Conservation (phyloP, 2,329 filamentous ascomycete genomes). For the Pseudogymnoascus sp. region DNA sequence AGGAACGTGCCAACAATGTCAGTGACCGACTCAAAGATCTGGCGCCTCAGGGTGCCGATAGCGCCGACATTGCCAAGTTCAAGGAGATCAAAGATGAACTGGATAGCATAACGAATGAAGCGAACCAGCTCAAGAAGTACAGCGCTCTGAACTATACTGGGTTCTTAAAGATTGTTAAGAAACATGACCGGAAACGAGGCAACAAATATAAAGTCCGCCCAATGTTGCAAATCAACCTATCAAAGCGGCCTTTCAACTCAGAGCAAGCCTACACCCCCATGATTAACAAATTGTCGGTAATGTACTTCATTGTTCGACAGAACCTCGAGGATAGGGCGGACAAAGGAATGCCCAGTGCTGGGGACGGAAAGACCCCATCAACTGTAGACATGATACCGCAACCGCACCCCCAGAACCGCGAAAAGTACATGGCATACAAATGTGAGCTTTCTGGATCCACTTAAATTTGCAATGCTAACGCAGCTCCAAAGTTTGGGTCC, state of each 20-base stretch:
- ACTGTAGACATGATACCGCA: slow-evolving; percentile 28
- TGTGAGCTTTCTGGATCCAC: slow-evolving; percentile 43
- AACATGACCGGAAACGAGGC: slow-evolving; percentile 91
- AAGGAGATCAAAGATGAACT: slow-evolving; percentile 70
- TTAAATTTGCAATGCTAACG: neutral
- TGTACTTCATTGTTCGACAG: slow-evolving; percentile 92
- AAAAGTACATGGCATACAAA: slow-evolving; percentile 78
- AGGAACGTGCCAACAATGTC: slow-evolving; percentile 43
- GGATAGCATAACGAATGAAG: slow-evolving; percentile 79
- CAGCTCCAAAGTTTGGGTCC: slow-evolving; percentile 67
- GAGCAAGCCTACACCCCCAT: slow-evolving; percentile 82
- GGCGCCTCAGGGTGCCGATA: slow-evolving; percentile 46
- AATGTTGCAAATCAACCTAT: slow-evolving; percentile 80
- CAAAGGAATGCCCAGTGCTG: slow-evolving; percentile 29
- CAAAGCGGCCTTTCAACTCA: slow-evolving; percentile 87
- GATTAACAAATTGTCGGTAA: slow-evolving; percentile 81
- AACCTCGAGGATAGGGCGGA: slow-evolving; percentile 54
- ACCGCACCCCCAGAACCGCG: slow-evolving; percentile 52
- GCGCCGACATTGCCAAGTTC: slow-evolving; percentile 45
- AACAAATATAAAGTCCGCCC: slow-evolving; percentile 80
- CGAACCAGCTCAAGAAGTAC: slow-evolving; percentile 90
- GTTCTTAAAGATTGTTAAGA: slow-evolving; percentile 97
- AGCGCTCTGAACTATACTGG: slow-evolving; percentile 95
- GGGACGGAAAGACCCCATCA: slow-evolving; percentile 22
- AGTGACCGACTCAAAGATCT: slow-evolving; percentile 72